Evolutionary conservation across 2,329 filamentous ascomycete genomes (phyloP), one percentile per base, ranked within the genome.

Genomic region (Cladosporium halotolerans): DNA sequence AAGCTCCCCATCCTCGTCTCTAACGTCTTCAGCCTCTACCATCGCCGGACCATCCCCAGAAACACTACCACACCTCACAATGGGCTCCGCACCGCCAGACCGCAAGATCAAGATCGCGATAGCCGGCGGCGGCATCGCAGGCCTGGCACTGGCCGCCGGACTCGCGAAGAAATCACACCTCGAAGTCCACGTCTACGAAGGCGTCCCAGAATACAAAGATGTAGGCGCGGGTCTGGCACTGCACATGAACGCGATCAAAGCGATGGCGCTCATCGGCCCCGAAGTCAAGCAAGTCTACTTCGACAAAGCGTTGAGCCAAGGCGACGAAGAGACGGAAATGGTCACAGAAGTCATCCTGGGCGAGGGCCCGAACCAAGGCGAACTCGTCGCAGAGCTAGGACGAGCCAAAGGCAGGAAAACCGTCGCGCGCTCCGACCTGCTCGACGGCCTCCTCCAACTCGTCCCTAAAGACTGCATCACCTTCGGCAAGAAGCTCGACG

Each of bases 231-330:
- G 73, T 2, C 76, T 78, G 14, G 76, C 73, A 1, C 66, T 79
- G 4, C 77, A 78, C 2, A 76, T 77, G 1, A 80, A 80, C 61
- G 78, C 78, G 0, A 71, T 80, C 65, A 72, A 73, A 36, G 76
- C 77, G 0, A 63, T 81, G 42, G 74, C 61, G 1, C 59, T 67
- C 9, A 66, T 68, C 39, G 63, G 63, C 8, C 58, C 64, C 2
- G 62, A 63, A 49, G 59, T 67, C 16, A 61, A 79, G 41, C 73
- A 72, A 18, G 71, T 79, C 0, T 77, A 78, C 4, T 74, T 78
- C 11, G 52, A 72, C 36, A 72, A 74, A 54, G 76, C 76, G 1
- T 65, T 79, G 7, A 73, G 71, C 0, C 68, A 76, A 56, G 74
- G 77, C 49, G 68, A 75, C 2, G 66, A 65, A 44, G 63, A 65